Conservation (phyloP, 2,329 filamentous ascomycete genomes). For the Tolypocladium tropicale region DNA sequence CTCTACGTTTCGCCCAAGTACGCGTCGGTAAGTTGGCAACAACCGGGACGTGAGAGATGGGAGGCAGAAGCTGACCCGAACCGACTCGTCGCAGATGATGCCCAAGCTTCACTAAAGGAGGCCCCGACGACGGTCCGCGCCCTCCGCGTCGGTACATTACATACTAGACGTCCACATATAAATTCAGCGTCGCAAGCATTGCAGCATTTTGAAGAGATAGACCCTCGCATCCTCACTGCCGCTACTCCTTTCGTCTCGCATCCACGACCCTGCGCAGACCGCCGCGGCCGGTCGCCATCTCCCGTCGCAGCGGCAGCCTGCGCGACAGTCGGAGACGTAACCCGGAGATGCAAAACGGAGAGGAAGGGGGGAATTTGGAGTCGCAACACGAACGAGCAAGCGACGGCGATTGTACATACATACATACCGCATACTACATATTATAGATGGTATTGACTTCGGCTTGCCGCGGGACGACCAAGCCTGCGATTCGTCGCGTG, state of each 20-base stretch:
- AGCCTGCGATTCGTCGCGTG: neutral
- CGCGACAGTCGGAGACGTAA: neutral
- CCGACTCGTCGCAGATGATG: constrained; percentile 8
- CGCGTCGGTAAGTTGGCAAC: constrained; percentile 49
- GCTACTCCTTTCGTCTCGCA: neutral
- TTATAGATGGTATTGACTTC: neutral
- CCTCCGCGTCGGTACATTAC: no score
- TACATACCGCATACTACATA: neutral
- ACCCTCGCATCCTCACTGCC: neutral
- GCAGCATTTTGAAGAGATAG: neutral
- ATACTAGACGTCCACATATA: neutral
- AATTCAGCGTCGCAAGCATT: neutral
- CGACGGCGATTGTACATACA: neutral
- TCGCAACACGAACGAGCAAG: neutral
- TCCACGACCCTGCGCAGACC: neutral
- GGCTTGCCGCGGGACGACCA: no score
- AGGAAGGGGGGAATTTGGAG: neutral
- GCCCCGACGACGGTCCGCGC: neutral
- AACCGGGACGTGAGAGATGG: no score
- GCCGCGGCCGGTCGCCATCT: neutral
- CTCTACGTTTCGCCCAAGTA: constrained; percentile 84
- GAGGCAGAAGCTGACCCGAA: neutral
- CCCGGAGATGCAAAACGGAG: neutral
- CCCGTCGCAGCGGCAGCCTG: no score
- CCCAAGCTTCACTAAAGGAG: constrained; percentile 7